These are phyloP conservation scores for Prunus fruticosa DNA, from an alignment of 306 rosid genomes.

Conservation along the genomic window DNA sequence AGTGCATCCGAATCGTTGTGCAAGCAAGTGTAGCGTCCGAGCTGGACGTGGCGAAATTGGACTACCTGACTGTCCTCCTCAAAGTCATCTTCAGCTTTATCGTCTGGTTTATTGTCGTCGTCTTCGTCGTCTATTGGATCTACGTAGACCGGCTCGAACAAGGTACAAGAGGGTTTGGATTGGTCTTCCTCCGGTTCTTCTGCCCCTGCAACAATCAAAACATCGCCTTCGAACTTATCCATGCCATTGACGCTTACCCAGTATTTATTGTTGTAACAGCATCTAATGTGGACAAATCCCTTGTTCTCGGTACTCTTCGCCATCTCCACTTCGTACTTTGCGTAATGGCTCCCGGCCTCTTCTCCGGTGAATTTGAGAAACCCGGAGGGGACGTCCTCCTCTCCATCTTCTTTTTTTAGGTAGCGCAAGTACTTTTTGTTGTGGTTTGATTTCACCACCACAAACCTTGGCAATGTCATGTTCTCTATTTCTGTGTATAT, in stretches of 20 bases:
- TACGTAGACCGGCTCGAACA: not conserved
- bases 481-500: not conserved
- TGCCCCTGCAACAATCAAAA: not conserved
- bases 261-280: conserved; percentile 14
- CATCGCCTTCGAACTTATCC: not conserved
- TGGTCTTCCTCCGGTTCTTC: not conserved
- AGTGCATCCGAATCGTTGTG: not conserved
- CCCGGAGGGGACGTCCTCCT: not conserved
- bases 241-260: not conserved
- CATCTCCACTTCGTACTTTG: conserved; percentile 10
- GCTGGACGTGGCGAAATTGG: conserved; percentile 7
- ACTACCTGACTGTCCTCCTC: not conserved
- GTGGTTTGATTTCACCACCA: conserved; percentile 2
- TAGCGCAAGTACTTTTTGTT: conserved; percentile 1
- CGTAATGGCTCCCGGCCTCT: not conserved
- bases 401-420: not conserved
- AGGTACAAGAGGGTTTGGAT: not conserved
- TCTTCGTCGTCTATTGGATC: not conserved
- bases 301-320: not conserved
- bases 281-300: conserved; percentile 1
- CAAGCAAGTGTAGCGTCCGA: not conserved
- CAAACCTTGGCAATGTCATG: conserved; percentile 3
- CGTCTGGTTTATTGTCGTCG: not conserved
- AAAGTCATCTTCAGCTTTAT: not conserved
- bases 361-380: not conserved